Base-by-base conservation (phyloP, 345 rosid species). In the Ailanthus altissimus region DNA sequence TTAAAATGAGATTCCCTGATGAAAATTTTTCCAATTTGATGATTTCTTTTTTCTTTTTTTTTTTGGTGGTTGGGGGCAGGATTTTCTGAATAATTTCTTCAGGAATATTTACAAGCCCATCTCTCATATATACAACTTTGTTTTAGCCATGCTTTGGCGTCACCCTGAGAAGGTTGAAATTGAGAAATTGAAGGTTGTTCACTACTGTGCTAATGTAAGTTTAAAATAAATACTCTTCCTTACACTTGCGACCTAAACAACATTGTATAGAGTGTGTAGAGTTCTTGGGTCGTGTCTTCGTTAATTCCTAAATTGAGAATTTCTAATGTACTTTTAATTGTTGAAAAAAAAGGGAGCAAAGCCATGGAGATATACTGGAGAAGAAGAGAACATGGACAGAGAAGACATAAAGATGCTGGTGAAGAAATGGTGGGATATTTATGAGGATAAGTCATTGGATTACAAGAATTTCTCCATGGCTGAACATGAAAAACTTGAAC, bases 321-420 rank as follows among this genome's bases (percentile, higher is more conserved):
- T 32, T 32, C 38, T 32, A 32, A 32, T 32, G 38, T 3, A 32
- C n/a, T 32, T 32, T 32, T 32, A 32, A 32, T 32, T 32, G 38
- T 32, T 32, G 38, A 1, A 32, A 32, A 32, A 32, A 32, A 1
- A 88, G 92, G 94, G 94, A 6, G 60, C 90, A 5, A 90, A 90
- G 80, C 92, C 94, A 26, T 89, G 94, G 94, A 87, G 85, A 79
- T 87, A 59, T 78, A 86, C 85, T 0, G 92, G 88, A 14, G 57
- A 74, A 18, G 90, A 84, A 68, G 86, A 76, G 77, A 83, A 87
- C 76, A 86, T 90, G 92, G 86, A 89, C 0, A 82, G 91, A 36
- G 91, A 90, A 14, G 91, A 90, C 72, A 85, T 89, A 43, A 86
- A 90, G 72, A 50, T 77, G 65, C 67, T 87, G 71, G 89, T 90